Conservation (phyloP, 2,329 filamentous ascomycete species). For the Ambrosiella cleistominuta region DNA sequence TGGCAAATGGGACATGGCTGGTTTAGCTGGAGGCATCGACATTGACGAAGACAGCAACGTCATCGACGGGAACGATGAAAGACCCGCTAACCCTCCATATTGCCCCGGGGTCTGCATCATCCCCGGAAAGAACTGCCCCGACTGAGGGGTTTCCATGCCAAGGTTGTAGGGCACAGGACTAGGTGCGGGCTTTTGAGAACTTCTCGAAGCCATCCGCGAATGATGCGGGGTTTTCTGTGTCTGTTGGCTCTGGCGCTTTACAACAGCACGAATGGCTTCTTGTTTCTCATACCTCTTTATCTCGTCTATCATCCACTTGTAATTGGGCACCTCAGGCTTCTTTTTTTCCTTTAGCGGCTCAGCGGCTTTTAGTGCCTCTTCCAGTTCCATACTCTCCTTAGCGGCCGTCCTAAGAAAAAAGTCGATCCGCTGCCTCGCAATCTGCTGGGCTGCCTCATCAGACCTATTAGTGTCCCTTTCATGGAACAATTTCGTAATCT, state of each 20-base stretch:
- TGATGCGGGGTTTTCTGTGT: background rate
- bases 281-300: constrained; percentile 4
- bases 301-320: constrained; percentile 22
- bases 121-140: background rate
- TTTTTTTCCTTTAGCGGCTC: background rate
- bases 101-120: background rate
- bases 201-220: background rate
- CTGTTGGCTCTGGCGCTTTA: background rate
- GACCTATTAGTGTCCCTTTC: constrained; percentile 20
- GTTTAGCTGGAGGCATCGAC: background rate
- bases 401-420: constrained; percentile 17
- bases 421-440: constrained; percentile 16
- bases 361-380: constrained; percentile 2
- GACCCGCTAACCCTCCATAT: no score
- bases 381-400: constrained; percentile 15
- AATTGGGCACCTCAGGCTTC: constrained; percentile 15
- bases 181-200: background rate
- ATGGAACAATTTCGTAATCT: constrained; percentile 21
- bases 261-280: background rate
- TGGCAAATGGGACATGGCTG: background rate
- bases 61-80: no score
- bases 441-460: constrained; percentile 14
- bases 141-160: background rate
- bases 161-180: background rate
- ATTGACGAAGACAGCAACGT: no score